phyloP scores from a whole-genome alignment of 1,139 yeast genomes.

The Wickerhamiella infanticola region DNA sequence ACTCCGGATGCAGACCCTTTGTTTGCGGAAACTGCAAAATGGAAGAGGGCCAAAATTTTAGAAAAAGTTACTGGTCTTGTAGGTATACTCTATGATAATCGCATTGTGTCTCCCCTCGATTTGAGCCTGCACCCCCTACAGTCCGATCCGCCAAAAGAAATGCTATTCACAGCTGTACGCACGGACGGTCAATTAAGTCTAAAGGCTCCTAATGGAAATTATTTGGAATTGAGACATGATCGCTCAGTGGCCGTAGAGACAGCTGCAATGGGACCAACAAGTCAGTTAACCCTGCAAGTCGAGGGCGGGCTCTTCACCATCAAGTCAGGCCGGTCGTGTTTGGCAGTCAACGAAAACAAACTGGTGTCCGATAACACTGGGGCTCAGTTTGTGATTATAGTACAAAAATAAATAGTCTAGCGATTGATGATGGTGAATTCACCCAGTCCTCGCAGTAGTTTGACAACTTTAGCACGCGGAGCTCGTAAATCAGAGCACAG shows the following conservation, averaged over 20 bases:
- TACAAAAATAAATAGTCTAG: not conserved
- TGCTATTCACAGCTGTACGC: not conserved
- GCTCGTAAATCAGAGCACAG: constrained; percentile 16
- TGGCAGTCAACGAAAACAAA: not conserved
- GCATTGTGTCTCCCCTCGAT: not conserved
- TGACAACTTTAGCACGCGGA: constrained; percentile 10
- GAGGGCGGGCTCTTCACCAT: not conserved
- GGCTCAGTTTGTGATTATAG: not conserved
- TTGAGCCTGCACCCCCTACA: not conserved
- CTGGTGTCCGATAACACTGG: not conserved
- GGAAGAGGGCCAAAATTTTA: not conserved
- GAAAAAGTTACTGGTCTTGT: not conserved
- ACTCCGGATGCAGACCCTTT: not conserved
- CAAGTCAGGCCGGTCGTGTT: too few species aligned
- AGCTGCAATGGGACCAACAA: not conserved
- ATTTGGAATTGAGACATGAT: not conserved
- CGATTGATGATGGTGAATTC: constrained; percentile 10
- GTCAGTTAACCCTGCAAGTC: not conserved
- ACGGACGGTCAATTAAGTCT: not conserved
- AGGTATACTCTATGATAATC: not conserved
- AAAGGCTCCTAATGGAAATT: not conserved
- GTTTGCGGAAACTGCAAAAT: not conserved
- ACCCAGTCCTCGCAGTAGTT: constrained; percentile 11
- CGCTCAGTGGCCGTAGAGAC: not conserved
- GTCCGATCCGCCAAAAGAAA: not conserved